Conservation (phyloP, 1,284 basidiomycete species). For the Albatrellus sp. region DNA sequence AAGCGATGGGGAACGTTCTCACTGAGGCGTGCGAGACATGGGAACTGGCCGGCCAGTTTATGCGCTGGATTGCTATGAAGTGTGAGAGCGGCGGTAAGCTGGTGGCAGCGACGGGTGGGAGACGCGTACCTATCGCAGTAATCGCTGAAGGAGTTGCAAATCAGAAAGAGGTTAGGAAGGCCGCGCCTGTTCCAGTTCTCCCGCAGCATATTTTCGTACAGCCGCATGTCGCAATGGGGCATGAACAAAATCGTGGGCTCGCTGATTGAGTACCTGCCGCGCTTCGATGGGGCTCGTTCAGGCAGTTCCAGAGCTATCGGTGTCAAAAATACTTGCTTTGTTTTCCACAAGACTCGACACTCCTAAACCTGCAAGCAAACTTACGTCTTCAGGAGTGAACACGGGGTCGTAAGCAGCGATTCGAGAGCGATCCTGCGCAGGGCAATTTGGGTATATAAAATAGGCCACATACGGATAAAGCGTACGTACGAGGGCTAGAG, state of each 20-base stretch:
- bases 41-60: constrained; percentile 20
- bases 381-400: constrained; percentile 46
- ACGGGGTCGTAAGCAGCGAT: constrained; percentile 59
- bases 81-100: constrained; percentile 1
- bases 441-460: constrained; percentile 1
- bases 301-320: not conserved
- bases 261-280: constrained; percentile 18
- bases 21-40: constrained; percentile 26
- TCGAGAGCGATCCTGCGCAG: constrained; percentile 28
- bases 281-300: constrained; percentile 10
- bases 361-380: constrained; percentile 35
- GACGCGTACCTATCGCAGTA: constrained; percentile 38
- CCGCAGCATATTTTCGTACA: constrained; percentile 54
- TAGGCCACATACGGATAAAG: constrained; percentile 11
- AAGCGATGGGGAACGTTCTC: constrained; percentile 10
- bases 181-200: constrained; percentile 41
- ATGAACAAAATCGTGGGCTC: constrained; percentile 54
- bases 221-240: constrained; percentile 62
- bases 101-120: constrained; percentile 2
- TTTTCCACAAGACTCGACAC: constrained; percentile 37
- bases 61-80: constrained; percentile 20
- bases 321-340: constrained; percentile 28
- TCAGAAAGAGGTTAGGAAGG: constrained; percentile 25
- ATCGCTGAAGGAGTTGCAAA: constrained; percentile 32
- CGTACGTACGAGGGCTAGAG: constrained; percentile 43